These are phyloP conservation scores for Avicennia marina DNA, from an alignment of 257 asterid species.

Conservation along the genomic window DNA sequence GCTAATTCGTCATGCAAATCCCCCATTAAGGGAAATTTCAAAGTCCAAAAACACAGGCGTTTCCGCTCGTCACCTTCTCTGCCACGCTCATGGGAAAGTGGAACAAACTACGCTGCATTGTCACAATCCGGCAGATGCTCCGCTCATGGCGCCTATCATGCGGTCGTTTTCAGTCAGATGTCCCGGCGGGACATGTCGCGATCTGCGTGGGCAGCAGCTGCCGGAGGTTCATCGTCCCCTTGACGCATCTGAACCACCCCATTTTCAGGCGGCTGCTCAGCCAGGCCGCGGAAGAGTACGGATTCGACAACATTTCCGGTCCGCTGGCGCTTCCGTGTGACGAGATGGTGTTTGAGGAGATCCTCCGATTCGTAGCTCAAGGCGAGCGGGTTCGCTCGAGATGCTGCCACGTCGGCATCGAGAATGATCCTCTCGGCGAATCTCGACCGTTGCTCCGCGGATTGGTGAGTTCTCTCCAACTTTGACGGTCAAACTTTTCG, in stretches of 20 bases:
- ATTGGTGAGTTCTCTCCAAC: conserved; percentile 12
- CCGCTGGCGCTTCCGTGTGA: conserved; percentile 78
- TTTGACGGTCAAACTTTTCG: conserved; percentile 14
- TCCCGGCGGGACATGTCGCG: conserved; percentile 84
- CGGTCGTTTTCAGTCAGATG: conserved; percentile 49
- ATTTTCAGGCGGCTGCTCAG: conserved; percentile 47
- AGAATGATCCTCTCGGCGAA: conserved; percentile 32
- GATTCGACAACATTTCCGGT: conserved; percentile 48
- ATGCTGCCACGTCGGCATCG: conserved; percentile 40
- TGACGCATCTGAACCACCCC: conserved; percentile 72
- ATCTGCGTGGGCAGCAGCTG: conserved; percentile 51
- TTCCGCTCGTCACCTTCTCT: conserved; percentile 9
- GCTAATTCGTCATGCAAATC: no score
- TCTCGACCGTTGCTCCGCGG: conserved; percentile 57
- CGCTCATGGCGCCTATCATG: conserved; percentile 58
- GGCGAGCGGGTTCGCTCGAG: conserved; percentile 26
- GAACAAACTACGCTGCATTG: conserved; percentile 55
- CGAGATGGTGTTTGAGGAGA: conserved; percentile 61
- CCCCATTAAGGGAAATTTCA: no score
- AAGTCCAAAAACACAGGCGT: no score
- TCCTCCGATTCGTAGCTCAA: conserved; percentile 41
- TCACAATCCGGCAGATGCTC: conserved; percentile 67
- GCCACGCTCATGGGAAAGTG: conserved; percentile 41
- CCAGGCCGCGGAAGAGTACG: conserved; percentile 81
- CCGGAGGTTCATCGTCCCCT: conserved; percentile 62